Percentiles rank a stretch among this genome's conserved stretches.
phyloP scores from a whole-genome alignment of 768 basidiomycete genomes.

The Mycena indigotica region DNA sequence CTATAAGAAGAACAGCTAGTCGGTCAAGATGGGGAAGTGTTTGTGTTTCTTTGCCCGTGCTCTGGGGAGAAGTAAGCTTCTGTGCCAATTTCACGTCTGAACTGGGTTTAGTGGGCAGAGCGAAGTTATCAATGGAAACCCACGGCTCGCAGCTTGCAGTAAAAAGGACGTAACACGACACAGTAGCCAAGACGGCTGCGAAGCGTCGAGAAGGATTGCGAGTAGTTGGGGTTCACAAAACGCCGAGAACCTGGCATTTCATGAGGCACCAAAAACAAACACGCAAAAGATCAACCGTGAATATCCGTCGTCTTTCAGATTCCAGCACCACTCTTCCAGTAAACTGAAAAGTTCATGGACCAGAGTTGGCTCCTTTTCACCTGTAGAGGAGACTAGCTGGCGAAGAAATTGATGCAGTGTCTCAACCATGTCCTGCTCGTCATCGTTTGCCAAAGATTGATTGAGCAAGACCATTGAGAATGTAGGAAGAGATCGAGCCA shows the following conservation, averaged over 20 bases:
- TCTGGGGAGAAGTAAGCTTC: slow-evolving; percentile 43
- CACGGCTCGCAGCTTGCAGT: slow-evolving; percentile 56
- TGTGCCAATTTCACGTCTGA: slow-evolving; percentile 35
- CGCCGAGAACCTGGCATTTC: slow-evolving; percentile 28
- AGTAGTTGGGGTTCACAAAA: slow-evolving; percentile 44
- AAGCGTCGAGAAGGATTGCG: slow-evolving; percentile 48
- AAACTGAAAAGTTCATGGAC: slow-evolving; percentile 46
- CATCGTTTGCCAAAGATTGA: slow-evolving; percentile 31
- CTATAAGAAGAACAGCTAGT: slow-evolving; percentile 46
- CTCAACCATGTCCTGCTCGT: slow-evolving; percentile 38
- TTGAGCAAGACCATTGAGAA: slow-evolving; percentile 39
- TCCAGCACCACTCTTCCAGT: slow-evolving; percentile 57
- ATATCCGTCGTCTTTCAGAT: slow-evolving; percentile 44
- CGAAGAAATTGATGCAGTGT: slow-evolving; percentile 46
- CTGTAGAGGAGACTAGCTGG: slow-evolving; percentile 38
- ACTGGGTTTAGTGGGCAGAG: slow-evolving; percentile 2
- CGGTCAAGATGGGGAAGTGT: slow-evolving; percentile 49
- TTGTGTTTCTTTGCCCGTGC: slow-evolving; percentile 27
- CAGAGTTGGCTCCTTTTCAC: slow-evolving; percentile 27
- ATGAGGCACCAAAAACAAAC: neutral
- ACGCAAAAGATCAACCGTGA: slow-evolving; percentile 32
- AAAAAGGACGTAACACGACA: slow-evolving; percentile 52
- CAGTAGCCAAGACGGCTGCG: slow-evolving; percentile 57
- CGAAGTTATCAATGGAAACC: slow-evolving; percentile 28
- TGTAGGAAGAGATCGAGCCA: slow-evolving; percentile 51